Conservation (phyloP, 73 alveolate species). For the Breviolum minutum region DNA sequence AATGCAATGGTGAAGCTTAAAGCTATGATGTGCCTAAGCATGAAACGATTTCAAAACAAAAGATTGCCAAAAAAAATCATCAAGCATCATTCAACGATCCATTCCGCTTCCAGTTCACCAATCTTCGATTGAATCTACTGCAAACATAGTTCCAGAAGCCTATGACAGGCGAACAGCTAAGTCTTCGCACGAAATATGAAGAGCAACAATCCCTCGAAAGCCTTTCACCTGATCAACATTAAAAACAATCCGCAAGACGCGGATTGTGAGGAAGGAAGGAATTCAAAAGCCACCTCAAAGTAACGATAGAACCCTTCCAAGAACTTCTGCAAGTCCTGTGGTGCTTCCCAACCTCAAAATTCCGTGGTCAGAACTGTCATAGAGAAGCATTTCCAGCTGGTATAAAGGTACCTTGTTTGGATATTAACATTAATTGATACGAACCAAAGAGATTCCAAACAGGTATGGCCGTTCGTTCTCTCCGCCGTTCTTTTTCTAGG, state of each 20-base stretch:
- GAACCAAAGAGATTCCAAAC: not conserved
- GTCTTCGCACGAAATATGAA: conserved; percentile 27
- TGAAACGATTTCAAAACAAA: not conserved
- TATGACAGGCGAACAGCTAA: not conserved
- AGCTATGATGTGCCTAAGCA: conserved; percentile 57
- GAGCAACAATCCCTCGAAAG: conserved; percentile 71
- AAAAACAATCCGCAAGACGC: not conserved
- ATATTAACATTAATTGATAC: not conserved
- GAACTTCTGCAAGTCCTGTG: conserved; percentile 69
- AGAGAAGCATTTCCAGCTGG: not conserved
- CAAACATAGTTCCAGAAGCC: too few species aligned
- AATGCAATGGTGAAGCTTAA: conserved; percentile 61
- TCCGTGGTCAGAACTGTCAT: not conserved
- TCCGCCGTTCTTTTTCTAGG: too few species aligned
- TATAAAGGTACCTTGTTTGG: too few species aligned
- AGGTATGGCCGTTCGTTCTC: too few species aligned
- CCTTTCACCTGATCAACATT: conserved; percentile 40
- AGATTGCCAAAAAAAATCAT: not conserved
- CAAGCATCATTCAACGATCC: not conserved
- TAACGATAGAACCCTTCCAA: conserved; percentile 43
- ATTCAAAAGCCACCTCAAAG: not conserved
- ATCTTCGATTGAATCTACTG: too few species aligned
- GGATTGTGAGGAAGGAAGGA: not conserved
- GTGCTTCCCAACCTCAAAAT: conserved; percentile 64
- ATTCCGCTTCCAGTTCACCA: not conserved